Conservation (phyloP, 768 basidiomycete genomes). For the Amanita rubescens region DNA sequence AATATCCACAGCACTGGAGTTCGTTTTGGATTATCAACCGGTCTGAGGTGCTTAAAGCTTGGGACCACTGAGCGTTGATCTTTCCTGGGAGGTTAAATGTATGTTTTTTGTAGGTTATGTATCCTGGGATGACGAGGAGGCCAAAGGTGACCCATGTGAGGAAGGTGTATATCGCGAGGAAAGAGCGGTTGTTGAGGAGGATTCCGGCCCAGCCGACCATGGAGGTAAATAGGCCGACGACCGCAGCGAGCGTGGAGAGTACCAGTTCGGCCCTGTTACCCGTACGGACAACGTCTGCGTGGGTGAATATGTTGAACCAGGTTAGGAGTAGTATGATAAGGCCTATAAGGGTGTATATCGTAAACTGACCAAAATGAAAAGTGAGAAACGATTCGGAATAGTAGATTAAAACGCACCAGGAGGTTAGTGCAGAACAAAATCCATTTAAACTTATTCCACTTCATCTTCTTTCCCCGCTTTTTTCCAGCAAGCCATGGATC, state of each 20-base stretch:
- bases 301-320: conserved; percentile 68
- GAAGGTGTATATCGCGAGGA: conserved; percentile 75
- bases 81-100: conserved; percentile 80
- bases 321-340: conserved; percentile 64
- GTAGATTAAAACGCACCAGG: conserved; percentile 22
- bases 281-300: conserved; percentile 65
- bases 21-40: conserved; percentile 67
- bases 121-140: conserved; percentile 67
- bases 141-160: conserved; percentile 69
- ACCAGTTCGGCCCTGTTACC: conserved; percentile 63
- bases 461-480: conserved; percentile 27
- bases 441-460: conserved; percentile 88
- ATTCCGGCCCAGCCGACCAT: conserved; percentile 74
- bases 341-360: conserved; percentile 50
- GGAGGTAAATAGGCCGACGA: conserved; percentile 53
- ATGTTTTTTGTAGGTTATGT: conserved; percentile 66
- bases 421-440: conserved; percentile 55
- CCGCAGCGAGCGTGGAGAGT: conserved; percentile 61
- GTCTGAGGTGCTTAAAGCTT: conserved; percentile 47
- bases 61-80: conserved; percentile 71
- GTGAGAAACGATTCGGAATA: not conserved
- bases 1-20: conserved; percentile 77
- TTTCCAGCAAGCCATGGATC: not conserved
- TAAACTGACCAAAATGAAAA: conserved; percentile 26
- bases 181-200: conserved; percentile 76